These are phyloP conservation scores for Ustilago hordei DNA, from an alignment of 1,284 basidiomycete genomes.

Conservation along the genomic window DNA sequence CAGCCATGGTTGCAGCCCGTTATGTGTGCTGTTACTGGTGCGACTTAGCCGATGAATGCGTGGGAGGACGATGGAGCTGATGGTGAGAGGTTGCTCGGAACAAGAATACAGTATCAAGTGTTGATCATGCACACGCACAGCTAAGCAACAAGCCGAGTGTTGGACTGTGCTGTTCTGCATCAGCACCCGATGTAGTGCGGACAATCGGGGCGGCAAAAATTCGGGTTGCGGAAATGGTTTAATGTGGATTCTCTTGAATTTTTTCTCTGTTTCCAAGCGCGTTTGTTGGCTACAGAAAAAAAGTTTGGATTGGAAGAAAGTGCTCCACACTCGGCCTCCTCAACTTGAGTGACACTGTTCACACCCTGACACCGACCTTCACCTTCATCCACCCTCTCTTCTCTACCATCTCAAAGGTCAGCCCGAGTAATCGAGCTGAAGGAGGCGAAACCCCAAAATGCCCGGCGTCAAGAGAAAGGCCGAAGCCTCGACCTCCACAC, in stretches of 20 bases:
- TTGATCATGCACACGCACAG: slow-evolving; percentile 13
- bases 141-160: slow-evolving; percentile 7
- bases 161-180: slow-evolving; percentile 19
- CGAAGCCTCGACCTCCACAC: slow-evolving; percentile 22
- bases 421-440: neutral
- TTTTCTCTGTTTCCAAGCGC: neutral
- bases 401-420: neutral
- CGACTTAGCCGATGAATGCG: neutral
- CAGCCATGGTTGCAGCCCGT: slow-evolving; percentile 27
- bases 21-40: neutral
- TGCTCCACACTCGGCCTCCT: slow-evolving; percentile 17
- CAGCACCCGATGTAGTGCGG: neutral
- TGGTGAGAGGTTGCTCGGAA: neutral
- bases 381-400: neutral
- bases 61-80: neutral
- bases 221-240: slow-evolving; percentile 18
- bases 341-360: neutral
- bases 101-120: slow-evolving; percentile 28
- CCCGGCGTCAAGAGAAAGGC: slow-evolving; percentile 55
- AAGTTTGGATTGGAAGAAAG: slow-evolving; percentile 5
- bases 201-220: neutral
- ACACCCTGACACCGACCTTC: neutral
- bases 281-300: neutral
- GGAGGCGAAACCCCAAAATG: slow-evolving; percentile 21
- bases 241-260: slow-evolving; percentile 8